Base-by-base conservation (phyloP, 179 eudicot genomes). In the Carnegiea gigantea region DNA sequence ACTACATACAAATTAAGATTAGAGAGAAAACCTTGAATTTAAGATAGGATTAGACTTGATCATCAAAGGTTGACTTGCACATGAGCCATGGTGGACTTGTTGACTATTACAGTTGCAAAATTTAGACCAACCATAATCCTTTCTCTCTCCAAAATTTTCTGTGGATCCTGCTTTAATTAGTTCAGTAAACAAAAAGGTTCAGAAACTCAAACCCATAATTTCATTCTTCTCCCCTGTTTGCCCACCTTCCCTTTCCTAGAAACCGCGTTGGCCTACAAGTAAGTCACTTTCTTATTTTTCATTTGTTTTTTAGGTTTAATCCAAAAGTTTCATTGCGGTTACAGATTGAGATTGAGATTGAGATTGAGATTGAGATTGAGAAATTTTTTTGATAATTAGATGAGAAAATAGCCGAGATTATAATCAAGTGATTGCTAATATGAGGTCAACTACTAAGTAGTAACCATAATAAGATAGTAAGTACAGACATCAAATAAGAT, bases 191-290 rank as follows among this genome's bases (percentile, higher is more conserved):
- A 28, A 23, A 40, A 38, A 4, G 57, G 4, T 60, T 73, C 44
- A 65, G 70, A 67, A 77, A 77, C 73, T 70, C 81, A 82, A 77
- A 82, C 40, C 53, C 68, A 71, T 12, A 26, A 24, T 62, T 80
- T 44, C 23, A 36, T 81, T 81, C 83, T n/a, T 67, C 76, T 67
- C 83, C 76, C 80, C 70, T 54, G 17, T 36, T 51, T 81, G 17
- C 13, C 67, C 80, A 36, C 44, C 75, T 73, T 77, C 75, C 17
- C 79, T 84, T 84, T 81, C 86, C 86, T 74, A 43, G 86, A 81
- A 81, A 81, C 82, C 84, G 86, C 84, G 77, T 77, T 2, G 8
- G 23, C 73, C 18, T 5, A 0, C 20, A 6, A 6, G 33, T 30
- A 70, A 30, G 6, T 30, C 18, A 9, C 38, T 36, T 36, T 15